Base-by-base conservation (phyloP, 2,329 filamentous ascomycete species). In the Pseudocercospora vitis region DNA sequence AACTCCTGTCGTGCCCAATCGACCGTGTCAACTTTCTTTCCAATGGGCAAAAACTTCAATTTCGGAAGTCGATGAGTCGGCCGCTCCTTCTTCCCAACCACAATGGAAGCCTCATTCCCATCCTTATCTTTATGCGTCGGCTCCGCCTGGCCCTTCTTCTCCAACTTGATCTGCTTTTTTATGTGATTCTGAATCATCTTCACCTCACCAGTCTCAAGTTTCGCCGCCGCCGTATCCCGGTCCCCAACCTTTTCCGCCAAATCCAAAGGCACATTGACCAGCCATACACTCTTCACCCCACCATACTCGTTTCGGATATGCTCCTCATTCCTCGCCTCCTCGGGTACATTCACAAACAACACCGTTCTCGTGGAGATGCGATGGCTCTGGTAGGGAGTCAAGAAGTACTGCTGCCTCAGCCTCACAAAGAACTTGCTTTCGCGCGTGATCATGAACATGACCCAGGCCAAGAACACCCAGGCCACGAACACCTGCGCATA, bases 11-110 rank as follows among this genome's bases (percentile, higher is more conserved):
- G 86, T 57, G 86, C 86, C 84, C 89, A 96, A 57, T 92, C 84
- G 69, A 97, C 95, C 0, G 90, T 92, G 72, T 97, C 90, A 16
- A 95, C 89, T 68, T 92, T 92, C 66, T 88, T 83, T 60, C 89
- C 86, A 59, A 90, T 78, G 29, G 95, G 73, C 8, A 80, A 77
- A 65, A 85, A 86, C 50, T 61, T 61, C 23, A 63, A 52, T 9
- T 35, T 16, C 16, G 55, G 58, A 16, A 85, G 75, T 28, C 83
- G 82, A 66, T 95, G 90, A 1, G 85, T 83, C 1, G 90, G 90
- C 29, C 89, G 81, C 63, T 89, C 71, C 69, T 73, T 76, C 47
- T 71, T 68, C 14, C 68, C 86, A 56, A 79, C 77, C 59, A 86
- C 81, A 45, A 76, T 74, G 8, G 79, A 76, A 26, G 76, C 48